A percentile compares a stretch with the other conserved stretches of the same genome.
Evolutionary conservation across 1,284 basidiomycete species (phyloP).

Genomic region (Wolfiporia cocos): DNA sequence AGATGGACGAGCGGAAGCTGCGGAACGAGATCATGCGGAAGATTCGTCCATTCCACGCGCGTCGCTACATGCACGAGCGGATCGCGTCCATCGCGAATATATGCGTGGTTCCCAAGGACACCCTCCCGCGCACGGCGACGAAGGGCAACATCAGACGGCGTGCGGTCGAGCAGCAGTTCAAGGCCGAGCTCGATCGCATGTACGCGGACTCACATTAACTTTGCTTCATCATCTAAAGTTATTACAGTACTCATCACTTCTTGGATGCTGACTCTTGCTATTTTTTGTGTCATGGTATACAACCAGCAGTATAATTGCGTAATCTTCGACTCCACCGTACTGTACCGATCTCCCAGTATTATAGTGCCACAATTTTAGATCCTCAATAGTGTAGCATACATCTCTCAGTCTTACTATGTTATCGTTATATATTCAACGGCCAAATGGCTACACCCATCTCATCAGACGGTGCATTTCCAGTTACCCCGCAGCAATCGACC

Average conservation of each 20-base stretch:
- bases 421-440: too few species aligned
- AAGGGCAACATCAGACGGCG: slow-evolving; percentile 66
- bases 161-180: slow-evolving; percentile 55
- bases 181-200: slow-evolving; percentile 44
- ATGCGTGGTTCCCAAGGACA: slow-evolving; percentile 45
- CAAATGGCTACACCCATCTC: too few species aligned
- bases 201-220: slow-evolving; percentile 27
- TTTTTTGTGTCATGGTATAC: too few species aligned
- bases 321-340: too few species aligned
- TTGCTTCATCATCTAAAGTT: neutral
- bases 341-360: too few species aligned
- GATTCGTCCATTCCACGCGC: slow-evolving; percentile 54
- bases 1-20: slow-evolving; percentile 45
- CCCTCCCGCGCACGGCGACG: slow-evolving; percentile 58
- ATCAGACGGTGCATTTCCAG: too few species aligned
- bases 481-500: too few species aligned
- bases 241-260: neutral
- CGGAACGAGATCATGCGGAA: slow-evolving; percentile 62
- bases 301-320: too few species aligned
- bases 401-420: too few species aligned
- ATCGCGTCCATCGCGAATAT: slow-evolving; percentile 49
- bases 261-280: too few species aligned
- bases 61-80: slow-evolving; percentile 64
- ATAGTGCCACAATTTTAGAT: too few species aligned
- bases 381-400: too few species aligned